Evolutionary conservation across 306 rosid species (phyloP), one percentile per base, ranked within the genome.

Genomic region (Biancaea sappan): DNA sequence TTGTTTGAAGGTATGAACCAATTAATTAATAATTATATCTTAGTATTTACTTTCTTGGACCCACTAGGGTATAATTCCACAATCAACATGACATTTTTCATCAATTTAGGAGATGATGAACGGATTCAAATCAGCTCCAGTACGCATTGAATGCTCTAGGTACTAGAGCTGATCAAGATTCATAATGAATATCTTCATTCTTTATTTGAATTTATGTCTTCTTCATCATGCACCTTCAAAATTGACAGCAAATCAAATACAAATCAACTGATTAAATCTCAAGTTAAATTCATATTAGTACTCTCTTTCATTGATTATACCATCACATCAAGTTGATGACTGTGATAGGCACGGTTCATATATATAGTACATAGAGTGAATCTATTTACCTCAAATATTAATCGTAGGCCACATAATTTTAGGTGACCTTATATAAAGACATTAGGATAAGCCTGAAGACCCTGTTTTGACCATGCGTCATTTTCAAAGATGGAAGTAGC

Each of bases 1-100:
- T 66, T 60, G 53, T 77, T 53, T 71, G 7, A 84, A 56, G 83
- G 72, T 22, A 74, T 53, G 0, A 12, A 10, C 59, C n/a, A n/a
- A 52, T 52, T 24, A 21, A 2, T 53, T 4, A 11, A 22, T 67
- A 38, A 35, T 69, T 46, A 76, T 72, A 32, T n/a, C 44, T 63
- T 40, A 15, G 54, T 35, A 72, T 77, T 86, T 70, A 86, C 62
- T 72, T 15, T 5, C n/a, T n/a, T 2, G 78, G 84, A 34, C 81
- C 85, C 44, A 80, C 79, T 62, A 61, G 25, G 75, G 66, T 56
- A 9, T 68, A 38, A 57, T 4, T 4, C 38, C 1, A 29, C 6
- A 14, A 50, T 38, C 13, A 68, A 28, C 9, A n/a, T 21, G 25
- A 47, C 68, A 80, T 21, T 34, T 37, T 60, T 54, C 71, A 8